A percentile compares a stretch with the other conserved stretches of the same genome.
Conservation (phyloP, 345 rosid species). For the Hypericum perforatum region DNA sequence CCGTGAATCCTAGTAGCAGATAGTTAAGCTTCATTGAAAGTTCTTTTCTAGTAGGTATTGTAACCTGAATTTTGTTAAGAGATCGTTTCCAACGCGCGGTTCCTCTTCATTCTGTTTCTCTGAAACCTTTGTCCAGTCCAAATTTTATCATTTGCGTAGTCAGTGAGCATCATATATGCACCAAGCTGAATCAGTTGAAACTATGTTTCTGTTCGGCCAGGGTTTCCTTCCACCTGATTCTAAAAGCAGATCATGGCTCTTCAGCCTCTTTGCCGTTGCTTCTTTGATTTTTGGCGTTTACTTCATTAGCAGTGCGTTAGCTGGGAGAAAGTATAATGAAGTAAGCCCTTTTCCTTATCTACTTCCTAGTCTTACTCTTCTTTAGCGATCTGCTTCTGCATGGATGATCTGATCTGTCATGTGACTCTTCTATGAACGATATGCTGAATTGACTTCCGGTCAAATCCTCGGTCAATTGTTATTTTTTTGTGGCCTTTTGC, state of each 20-base stretch:
- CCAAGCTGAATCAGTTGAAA: neutral
- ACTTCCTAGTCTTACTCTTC: neutral
- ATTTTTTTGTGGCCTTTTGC: too few relatives aligned
- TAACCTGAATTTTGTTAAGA: too few relatives aligned
- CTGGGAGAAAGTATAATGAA: conserved; percentile 40
- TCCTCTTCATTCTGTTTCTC: too few relatives aligned
- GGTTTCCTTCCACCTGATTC: conserved; percentile 29
- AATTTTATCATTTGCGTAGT: neutral
- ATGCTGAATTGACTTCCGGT: neutral
- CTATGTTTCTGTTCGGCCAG: conserved; percentile 20
- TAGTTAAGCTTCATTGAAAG: too few relatives aligned
- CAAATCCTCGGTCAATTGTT: too few relatives aligned
- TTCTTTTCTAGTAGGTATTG: too few relatives aligned
- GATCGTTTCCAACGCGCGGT: too few relatives aligned
- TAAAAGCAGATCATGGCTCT: conserved; percentile 47
- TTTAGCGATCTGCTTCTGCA: neutral
- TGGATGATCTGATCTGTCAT: neutral
- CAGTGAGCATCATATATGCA: neutral
- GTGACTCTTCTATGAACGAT: neutral
- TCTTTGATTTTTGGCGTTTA: conserved; percentile 49
- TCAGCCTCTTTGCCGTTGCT: conserved; percentile 34
- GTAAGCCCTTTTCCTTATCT: conserved; percentile 29
- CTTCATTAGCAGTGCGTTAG: conserved; percentile 40
- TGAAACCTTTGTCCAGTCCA: too few relatives aligned
- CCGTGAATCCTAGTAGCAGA: too few relatives aligned